Conservation (phyloP, 768 basidiomycete species). For the Mycena crocata region DNA sequence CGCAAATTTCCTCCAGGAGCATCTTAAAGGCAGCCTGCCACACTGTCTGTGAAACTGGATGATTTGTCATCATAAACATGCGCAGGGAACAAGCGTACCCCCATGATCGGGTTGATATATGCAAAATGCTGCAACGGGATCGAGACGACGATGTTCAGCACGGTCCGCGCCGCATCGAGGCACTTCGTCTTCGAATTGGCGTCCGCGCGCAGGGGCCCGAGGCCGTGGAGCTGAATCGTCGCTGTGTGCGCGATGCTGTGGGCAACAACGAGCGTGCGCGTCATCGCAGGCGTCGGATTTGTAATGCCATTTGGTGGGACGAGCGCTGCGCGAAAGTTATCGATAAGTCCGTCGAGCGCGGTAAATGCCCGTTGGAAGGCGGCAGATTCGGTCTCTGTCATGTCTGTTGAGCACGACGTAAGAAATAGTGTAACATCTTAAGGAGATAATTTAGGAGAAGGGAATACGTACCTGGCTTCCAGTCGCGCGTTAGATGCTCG, state of each 20-base stretch:
- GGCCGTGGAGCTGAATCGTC: slow-evolving; percentile 48
- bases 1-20: slow-evolving; percentile 6
- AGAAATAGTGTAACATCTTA: background rate
- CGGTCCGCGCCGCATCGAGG: slow-evolving; percentile 31
- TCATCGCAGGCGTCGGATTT: background rate
- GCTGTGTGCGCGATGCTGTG: slow-evolving; percentile 50
- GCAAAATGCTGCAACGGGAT: slow-evolving; percentile 29
- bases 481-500: background rate
- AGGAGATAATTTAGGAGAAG: background rate
- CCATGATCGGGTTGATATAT: slow-evolving; percentile 45
- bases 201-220: slow-evolving; percentile 37
- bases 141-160: slow-evolving; percentile 34
- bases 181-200: slow-evolving; percentile 34
- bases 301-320: slow-evolving; percentile 12
- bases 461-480: slow-evolving; percentile 9
- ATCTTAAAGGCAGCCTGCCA: slow-evolving; percentile 6
- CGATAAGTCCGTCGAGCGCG: slow-evolving; percentile 35
- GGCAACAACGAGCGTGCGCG: slow-evolving; percentile 40
- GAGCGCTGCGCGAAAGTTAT: slow-evolving; percentile 31
- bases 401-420: background rate
- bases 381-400: background rate
- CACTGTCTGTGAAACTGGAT: background rate
- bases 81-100: slow-evolving; percentile 34
- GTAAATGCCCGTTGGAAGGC: slow-evolving; percentile 28
- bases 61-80: background rate